Evolutionary conservation across 2,329 filamentous ascomycete species (phyloP), one percentile per base, ranked within the genome.

Genomic region (Alternaria brassicicola): DNA sequence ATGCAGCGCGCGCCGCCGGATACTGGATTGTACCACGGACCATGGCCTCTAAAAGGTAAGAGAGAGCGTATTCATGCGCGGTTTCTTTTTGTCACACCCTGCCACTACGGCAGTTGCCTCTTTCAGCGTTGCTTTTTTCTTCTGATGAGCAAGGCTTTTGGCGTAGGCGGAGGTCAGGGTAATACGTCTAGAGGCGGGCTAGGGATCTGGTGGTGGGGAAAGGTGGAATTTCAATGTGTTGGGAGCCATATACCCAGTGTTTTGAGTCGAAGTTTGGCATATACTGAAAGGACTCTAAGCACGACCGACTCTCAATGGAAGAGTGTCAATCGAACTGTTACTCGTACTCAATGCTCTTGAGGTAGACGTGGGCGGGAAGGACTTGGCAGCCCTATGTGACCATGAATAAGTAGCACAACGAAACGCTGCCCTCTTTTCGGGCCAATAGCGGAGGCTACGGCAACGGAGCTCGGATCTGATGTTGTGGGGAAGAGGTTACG

Each of bases 401-500:
- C 17, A 9, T 33, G 26, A 23, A 33, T 47, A 19, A n/a, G 30
- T 4, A n/a, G 13, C 3, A 31, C 43, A 13, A 47, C 28, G 31
- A 39, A 17, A 23, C 35, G 25, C 13, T 39, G 19, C 25, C 25
- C 17, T 21, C 15, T 9, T n/a, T n/a, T 36, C 17, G n/a, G 28
- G 7, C 35, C 28, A 28, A 33, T 42, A 43, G 36, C 48, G 17
- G 45, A 23, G 21, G 23, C 26, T n/a, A 53, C 31, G 17, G 13
- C n/a, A 3, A 17, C 31, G 8, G 42, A 35, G 42, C 10, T n/a
- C 52, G 19, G 23, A 19, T 42, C 21, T 15, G 10, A 28, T 17
- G 36, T 17, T 58, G 55, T 55, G 55, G 51, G 55, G 55, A 21
- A 36, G 51, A 50, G 54, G 41, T 57, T 52, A 57, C 54, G 54